Evolutionary conservation across 208 protist genomes (phyloP).

Genomic region (Blechomonas ayalai): DNA sequence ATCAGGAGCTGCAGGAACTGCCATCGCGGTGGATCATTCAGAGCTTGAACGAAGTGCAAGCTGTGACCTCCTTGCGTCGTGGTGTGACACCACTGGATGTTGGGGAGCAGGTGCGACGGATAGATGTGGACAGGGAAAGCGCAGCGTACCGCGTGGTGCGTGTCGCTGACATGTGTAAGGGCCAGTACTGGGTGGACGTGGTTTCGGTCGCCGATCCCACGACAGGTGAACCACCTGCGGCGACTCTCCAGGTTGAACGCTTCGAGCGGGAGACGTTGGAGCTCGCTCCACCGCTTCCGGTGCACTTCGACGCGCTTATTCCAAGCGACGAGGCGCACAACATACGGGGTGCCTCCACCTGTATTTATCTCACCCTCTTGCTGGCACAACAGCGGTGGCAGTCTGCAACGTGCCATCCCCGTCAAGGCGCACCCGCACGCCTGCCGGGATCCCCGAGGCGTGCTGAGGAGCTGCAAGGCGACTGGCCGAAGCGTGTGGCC

Average conservation of each 20-base stretch:
- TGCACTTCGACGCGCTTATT: constrained; percentile 46
- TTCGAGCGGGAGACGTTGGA: constrained; percentile 26
- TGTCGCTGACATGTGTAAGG: constrained; percentile 7
- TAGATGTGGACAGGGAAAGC: constrained; percentile 12
- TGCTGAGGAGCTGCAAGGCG: too few relatives aligned
- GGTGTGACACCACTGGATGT: constrained; percentile 38
- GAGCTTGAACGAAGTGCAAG: constrained; percentile 26
- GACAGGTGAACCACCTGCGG: constrained; percentile 5
- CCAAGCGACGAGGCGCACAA: constrained; percentile 49
- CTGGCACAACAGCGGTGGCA: constrained; percentile 9
- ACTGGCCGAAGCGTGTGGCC: too few relatives aligned
- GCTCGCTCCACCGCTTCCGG: constrained; percentile 18
- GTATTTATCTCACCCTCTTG: constrained; percentile 35
- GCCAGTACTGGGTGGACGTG: constrained; percentile 7
- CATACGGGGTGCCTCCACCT: constrained; percentile 37
- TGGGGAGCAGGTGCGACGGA: constrained; percentile 19
- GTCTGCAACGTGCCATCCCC: not conserved
- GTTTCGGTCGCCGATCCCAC: too few relatives aligned
- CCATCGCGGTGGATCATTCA: constrained; percentile 65
- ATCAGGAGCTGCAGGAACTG: constrained; percentile 34
- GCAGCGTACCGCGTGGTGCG: constrained; percentile 6
- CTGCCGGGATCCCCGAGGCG: too few relatives aligned
- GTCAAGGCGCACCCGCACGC: not conserved
- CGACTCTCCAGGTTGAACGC: constrained; percentile 1
- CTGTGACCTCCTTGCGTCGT: not conserved